Evolutionary conservation across 1,284 basidiomycete genomes (phyloP), one percentile per base, ranked within the genome.

Genomic region (Tremellales sp.): DNA sequence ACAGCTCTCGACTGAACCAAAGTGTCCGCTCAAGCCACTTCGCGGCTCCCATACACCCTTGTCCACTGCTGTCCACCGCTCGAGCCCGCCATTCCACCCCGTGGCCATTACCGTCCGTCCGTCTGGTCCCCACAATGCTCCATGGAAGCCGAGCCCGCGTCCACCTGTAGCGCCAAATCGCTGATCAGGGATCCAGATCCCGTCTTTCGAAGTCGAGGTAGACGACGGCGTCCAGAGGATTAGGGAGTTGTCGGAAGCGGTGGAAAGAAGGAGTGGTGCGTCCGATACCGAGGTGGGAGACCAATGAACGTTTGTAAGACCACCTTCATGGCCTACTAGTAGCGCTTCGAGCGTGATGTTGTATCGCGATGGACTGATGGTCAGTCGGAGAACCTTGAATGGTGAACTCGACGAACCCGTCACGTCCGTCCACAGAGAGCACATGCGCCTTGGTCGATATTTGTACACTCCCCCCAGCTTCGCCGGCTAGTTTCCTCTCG

Each of bases 151-250:
- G 3, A 96, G 77, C 29, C 90, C 82, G 60, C 89, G 86, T 0
- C 89, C 89, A 22, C 89, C 89, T 40, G 97, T 80, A 56, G 96
- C 89, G 33, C 92, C 92, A 65, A 97, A 97, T 4, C 92, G 83
- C 62, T 89, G 86, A 21, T 80, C 77, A 53, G 87, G 90, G 40
- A 90, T 84, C 93, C 93, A 97, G 40, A 97, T 81, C 1, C 84
- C 82, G 17, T 82, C 79, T 1, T 80, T 73, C 6, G 76, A 68
- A 10, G 76, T 70, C 0, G 75, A 58, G 11, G 72, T 57, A 21
- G 75, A 46, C 3, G 77, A 56, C 1, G 88, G 88, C 1, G 86
- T 84, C 92, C 92, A 97, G 43, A 96, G 74, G 54, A 96, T 93
- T 31, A 96, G 70, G 12, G 91, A 96, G 31, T 91, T 92, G 72